Evolutionary conservation across 2,329 filamentous ascomycete genomes (phyloP).

Genomic region (Lecanicillium sp.): DNA sequence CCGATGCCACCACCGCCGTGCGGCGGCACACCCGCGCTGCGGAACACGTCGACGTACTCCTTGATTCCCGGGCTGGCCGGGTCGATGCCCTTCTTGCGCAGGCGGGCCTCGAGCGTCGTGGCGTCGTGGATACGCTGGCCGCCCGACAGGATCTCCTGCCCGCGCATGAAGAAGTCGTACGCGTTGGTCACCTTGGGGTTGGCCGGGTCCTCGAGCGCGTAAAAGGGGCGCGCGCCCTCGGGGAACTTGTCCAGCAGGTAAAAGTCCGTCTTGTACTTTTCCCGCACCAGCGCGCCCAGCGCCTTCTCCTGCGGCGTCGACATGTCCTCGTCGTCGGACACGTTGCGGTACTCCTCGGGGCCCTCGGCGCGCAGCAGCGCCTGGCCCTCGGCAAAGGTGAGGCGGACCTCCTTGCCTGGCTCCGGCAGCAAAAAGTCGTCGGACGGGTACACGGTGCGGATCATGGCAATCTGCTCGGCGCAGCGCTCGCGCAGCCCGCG

Average conservation of each 20-base stretch:
- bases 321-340: constrained; percentile 72
- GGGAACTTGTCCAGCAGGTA: constrained; percentile 97
- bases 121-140: constrained; percentile 87
- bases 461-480: constrained; percentile 62
- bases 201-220: constrained; percentile 71
- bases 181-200: constrained; percentile 60
- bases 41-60: constrained; percentile 81
- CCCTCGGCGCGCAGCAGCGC: constrained; percentile 70
- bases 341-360: constrained; percentile 56
- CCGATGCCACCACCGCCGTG: constrained; percentile 88
- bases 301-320: constrained; percentile 77
- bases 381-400: constrained; percentile 73
- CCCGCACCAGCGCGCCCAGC: constrained; percentile 76
- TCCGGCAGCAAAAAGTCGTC: constrained; percentile 71
- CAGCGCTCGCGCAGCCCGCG: constrained; percentile 58
- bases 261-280: constrained; percentile 92
- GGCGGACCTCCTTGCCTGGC: constrained; percentile 64
- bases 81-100: constrained; percentile 74
- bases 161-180: constrained; percentile 82
- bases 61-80: constrained; percentile 69
- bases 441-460: constrained; percentile 68
- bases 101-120: constrained; percentile 65
- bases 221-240: constrained; percentile 79
- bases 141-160: constrained; percentile 87
- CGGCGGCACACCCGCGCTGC: constrained; percentile 74